phyloP scores from a whole-genome alignment of 495 filamentous ascomycete genomes.

The Bombardia bombarda region DNA sequence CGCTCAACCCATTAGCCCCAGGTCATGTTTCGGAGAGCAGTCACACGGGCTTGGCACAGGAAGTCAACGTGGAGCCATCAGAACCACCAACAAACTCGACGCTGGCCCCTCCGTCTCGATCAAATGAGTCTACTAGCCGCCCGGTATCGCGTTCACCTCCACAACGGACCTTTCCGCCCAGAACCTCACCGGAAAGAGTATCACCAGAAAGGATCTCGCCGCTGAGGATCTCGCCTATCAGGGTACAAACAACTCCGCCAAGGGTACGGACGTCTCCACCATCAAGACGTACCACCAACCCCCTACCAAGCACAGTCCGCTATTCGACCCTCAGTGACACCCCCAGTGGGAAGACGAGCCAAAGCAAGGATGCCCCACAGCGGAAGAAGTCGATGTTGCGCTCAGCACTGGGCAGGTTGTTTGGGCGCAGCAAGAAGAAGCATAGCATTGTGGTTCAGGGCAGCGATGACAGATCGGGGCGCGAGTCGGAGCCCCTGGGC shows the following conservation, averaged over 20 bases:
- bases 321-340: constrained; percentile 34
- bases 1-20: neutral
- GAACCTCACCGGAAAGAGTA: constrained; percentile 7
- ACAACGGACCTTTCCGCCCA: constrained; percentile 13
- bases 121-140: constrained; percentile 4
- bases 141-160: constrained; percentile 18
- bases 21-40: constrained; percentile 5
- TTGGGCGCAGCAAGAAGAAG: constrained; percentile 43
- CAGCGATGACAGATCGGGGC: constrained; percentile 6
- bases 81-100: constrained; percentile 18
- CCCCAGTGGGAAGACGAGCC: constrained; percentile 21
- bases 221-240: constrained; percentile 9
- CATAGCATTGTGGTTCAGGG: constrained; percentile 17
- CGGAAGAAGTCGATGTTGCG: constrained; percentile 44
- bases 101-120: constrained; percentile 10
- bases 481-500: constrained; percentile 11
- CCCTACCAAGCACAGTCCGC: constrained; percentile 23
- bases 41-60: constrained; percentile 9
- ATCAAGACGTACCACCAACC: constrained; percentile 24
- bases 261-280: constrained; percentile 11
- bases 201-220: constrained; percentile 18
- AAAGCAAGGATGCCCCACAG: constrained; percentile 29
- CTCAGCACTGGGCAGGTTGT: constrained; percentile 40
- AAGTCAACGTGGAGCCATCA: constrained; percentile 8
- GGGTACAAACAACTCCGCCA: neutral